These are phyloP conservation scores for Batkoa obscura DNA, from an alignment of 371 early-diverging fungal species.

Conservation along the genomic window DNA sequence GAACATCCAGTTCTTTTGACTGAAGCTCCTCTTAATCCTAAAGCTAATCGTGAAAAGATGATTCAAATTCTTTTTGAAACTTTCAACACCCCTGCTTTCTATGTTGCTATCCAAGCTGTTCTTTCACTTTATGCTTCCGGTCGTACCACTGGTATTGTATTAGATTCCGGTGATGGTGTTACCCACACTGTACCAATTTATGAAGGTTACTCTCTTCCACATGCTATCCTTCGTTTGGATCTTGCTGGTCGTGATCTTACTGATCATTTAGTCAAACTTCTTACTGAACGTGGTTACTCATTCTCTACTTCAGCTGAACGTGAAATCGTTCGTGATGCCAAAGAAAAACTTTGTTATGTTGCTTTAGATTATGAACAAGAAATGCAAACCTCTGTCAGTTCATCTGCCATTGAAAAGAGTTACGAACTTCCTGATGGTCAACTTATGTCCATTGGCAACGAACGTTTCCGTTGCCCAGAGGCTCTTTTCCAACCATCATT, in stretches of 20 bases:
- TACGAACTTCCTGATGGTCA: constrained; percentile 99
- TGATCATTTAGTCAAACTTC: constrained; percentile 88
- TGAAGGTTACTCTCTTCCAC: constrained; percentile 98
- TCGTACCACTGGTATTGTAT: constrained; percentile 99
- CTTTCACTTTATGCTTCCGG: constrained; percentile 96
- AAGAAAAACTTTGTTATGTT: constrained; percentile 99
- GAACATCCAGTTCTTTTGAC: constrained; percentile 99
- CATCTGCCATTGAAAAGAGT: constrained; percentile 86
- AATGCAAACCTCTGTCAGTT: constrained; percentile 84
- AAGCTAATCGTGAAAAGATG: constrained; percentile 99
- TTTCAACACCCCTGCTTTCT: constrained; percentile 97
- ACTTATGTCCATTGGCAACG: constrained; percentile 95
- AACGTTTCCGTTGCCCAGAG: constrained; percentile 98
- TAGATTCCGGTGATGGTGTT: constrained; percentile 99
- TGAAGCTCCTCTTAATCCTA: constrained; percentile 99
- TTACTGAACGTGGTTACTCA: constrained; percentile 97
- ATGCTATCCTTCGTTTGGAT: constrained; percentile 97
- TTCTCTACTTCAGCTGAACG: constrained; percentile 99
- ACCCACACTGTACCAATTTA: constrained; percentile 99
- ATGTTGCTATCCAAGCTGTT: constrained; percentile 98
- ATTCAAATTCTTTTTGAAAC: constrained; percentile 99
- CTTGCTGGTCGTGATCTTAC: constrained; percentile 94
- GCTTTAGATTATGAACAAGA: constrained; percentile 98
- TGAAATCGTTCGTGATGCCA: constrained; percentile 99
- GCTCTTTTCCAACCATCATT: constrained; percentile 97